A percentile compares a stretch with the other conserved stretches of the same genome.
Conservation (phyloP, 306 rosid genomes). For the Corylus avellana region DNA sequence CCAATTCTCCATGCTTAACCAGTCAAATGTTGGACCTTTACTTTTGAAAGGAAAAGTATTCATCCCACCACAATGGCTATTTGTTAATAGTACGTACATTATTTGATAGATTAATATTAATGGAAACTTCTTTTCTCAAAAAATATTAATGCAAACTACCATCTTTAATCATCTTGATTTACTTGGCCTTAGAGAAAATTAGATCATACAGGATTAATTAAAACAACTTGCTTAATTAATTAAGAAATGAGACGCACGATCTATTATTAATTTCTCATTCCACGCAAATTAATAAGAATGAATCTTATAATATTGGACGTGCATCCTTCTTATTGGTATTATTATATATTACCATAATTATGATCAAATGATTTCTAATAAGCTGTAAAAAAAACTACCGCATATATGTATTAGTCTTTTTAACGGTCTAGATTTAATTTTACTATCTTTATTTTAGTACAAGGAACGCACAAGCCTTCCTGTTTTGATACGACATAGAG, state of each 20-base stretch:
- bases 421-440: too few species aligned
- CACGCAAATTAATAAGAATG: too few species aligned
- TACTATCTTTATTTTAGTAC: neutral
- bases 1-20: neutral
- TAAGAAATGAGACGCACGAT: too few species aligned
- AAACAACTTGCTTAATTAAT: too few species aligned
- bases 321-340: neutral
- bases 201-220: too few species aligned
- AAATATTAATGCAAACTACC: neutral
- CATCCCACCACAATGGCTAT: neutral
- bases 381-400: too few species aligned
- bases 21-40: neutral
- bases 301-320: too few species aligned
- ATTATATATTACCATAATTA: neutral
- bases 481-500: neutral
- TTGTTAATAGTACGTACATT: neutral
- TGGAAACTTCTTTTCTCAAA: neutral
- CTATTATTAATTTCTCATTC: too few species aligned
- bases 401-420: too few species aligned
- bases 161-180: neutral
- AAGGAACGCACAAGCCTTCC: neutral
- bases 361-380: neutral
- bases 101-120: neutral
- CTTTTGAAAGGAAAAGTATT: neutral
- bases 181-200: too few species aligned